Evolutionary conservation across 805 yeast species (phyloP), one percentile per base, ranked within the genome.

Genomic region (Scheffersomyces spartinae): DNA sequence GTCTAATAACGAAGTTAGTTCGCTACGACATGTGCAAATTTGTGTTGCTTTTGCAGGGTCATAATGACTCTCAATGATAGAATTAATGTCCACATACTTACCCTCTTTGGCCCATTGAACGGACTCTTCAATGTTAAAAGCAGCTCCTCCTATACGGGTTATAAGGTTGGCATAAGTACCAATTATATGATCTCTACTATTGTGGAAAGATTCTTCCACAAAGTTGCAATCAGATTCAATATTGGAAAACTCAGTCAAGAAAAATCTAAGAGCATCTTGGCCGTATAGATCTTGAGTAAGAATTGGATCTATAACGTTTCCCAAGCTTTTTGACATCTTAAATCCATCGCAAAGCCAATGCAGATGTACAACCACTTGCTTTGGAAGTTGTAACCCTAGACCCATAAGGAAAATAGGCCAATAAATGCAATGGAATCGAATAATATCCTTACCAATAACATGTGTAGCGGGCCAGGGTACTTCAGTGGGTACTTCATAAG

Each of bases 331-430:
- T 26, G 94, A 81, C 98, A 91, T 91, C 45, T 91, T 91, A 22
- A 72, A 58, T 0, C 97, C 97, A 17, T 74, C 78, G 49, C 79
- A 69, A 13, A 86, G 59, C 97, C 97, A 91, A 49, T 91, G 98
- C 5, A 93, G 77, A 55, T 91, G 98, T 2, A 91, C 94, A 5
- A 85, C 64, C 3, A 91, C 68, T 30, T 74, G 76, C 21, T 64
- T 54, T 0, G 97, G 97, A 5, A 78, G 42, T 4, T 68, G 69
- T 1, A 81, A 43, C 0, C 65, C 78, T 0, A 93, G 91, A 1
- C 95, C 95, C 66, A 86, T 55, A 30, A 91, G 55, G 31, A 91
- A 76, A 2, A 83, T 74, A 0, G 97, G 97, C 98, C 98, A 91
- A 42, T 83, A 85, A 9, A 86, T 67, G 36, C 93, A 74, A 43